Conservation (phyloP, 129 eudicot species). For the Smallanthus sonchifolius region DNA sequence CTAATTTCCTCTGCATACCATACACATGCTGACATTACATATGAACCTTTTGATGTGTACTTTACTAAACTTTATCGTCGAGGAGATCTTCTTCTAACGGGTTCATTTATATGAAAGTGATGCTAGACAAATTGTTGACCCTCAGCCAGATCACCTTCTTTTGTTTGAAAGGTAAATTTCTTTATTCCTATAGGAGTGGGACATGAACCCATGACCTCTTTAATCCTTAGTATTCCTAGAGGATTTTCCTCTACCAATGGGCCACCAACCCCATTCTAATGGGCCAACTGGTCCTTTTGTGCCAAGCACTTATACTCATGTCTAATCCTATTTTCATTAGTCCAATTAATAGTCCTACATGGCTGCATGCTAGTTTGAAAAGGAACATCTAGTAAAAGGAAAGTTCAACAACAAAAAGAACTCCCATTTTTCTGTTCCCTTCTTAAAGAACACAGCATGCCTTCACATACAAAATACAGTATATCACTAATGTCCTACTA, state of each 20-base stretch:
- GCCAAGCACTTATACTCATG: neutral
- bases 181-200: too few relatives aligned
- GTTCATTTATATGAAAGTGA: neutral
- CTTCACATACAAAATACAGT: conserved; percentile 5
- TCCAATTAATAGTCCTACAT: neutral
- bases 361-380: neutral
- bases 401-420: neutral
- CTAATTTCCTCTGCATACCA: too few relatives aligned
- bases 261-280: too few relatives aligned
- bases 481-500: conserved; percentile 17
- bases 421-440: neutral
- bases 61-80: too few relatives aligned
- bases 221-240: too few relatives aligned
- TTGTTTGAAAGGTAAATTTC: too few relatives aligned
- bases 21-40: too few relatives aligned
- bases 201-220: too few relatives aligned
- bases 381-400: neutral
- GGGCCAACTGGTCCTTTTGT: neutral
- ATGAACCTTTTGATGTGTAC: too few relatives aligned
- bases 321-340: neutral
- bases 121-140: neutral
- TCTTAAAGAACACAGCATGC: conserved; percentile 15
- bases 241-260: too few relatives aligned
- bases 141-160: too few relatives aligned
- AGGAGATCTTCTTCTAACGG: too few relatives aligned